phyloP scores from a whole-genome alignment of 495 filamentous ascomycete genomes.

The Penicillium daleae region DNA sequence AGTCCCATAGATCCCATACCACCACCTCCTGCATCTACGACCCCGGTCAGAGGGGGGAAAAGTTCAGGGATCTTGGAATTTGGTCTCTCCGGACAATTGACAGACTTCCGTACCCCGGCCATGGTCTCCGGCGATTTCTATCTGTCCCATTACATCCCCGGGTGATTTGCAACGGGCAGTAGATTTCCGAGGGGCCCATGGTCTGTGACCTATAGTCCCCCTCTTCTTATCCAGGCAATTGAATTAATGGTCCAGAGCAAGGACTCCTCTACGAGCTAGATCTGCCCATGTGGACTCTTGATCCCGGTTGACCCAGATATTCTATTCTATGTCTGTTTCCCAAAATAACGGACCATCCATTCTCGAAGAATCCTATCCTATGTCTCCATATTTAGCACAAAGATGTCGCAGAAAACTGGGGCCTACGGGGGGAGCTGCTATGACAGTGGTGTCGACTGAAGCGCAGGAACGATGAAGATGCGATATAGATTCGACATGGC shows the following conservation, averaged over 20 bases:
- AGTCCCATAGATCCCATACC: not conserved
- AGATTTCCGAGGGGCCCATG: slow-evolving; percentile 11
- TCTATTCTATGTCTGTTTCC: slow-evolving; percentile 2
- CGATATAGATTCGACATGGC: slow-evolving; percentile 4
- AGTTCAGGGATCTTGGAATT: not conserved
- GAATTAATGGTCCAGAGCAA: slow-evolving; percentile 8
- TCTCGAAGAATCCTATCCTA: slow-evolving; percentile 12
- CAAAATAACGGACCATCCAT: not conserved
- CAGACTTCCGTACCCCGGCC: not conserved
- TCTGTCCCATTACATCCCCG: slow-evolving; percentile 24
- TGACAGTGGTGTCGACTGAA: not conserved
- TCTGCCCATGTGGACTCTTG: not conserved
- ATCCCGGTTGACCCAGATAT: not conserved
- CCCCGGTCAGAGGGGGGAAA: not conserved
- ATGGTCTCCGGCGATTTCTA: slow-evolving; percentile 13
- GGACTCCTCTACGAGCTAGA: slow-evolving; percentile 1
- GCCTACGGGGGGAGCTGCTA: not conserved
- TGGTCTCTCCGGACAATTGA: slow-evolving; percentile 3
- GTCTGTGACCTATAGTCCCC: not conserved
- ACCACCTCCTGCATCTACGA: not conserved
- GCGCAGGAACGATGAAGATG: slow-evolving; percentile 4
- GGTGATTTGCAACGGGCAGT: slow-evolving; percentile 13
- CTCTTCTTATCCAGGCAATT: not conserved
- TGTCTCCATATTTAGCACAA: slow-evolving; percentile 27
- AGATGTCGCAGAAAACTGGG: slow-evolving; percentile 14